Percentiles rank a stretch among this genome's conserved stretches.
These are phyloP conservation scores for Tricholoma bakamatsutake DNA, from an alignment of 768 basidiomycete species.

Conservation along the genomic window DNA sequence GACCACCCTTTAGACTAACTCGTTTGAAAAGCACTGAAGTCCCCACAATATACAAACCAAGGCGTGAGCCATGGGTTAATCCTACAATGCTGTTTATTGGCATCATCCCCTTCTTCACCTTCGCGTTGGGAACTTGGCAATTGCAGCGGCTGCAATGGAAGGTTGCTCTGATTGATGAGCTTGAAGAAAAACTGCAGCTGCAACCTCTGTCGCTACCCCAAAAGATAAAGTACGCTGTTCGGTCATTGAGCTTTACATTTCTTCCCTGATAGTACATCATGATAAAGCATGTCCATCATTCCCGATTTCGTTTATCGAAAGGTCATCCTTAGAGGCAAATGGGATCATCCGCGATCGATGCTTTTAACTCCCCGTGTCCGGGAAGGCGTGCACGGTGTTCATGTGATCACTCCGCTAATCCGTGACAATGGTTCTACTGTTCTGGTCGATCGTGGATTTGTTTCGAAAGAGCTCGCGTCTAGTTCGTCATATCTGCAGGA, in stretches of 20 bases:
- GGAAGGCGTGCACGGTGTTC: slow-evolving; percentile 83
- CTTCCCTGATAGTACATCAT: slow-evolving; percentile 14
- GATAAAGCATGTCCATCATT: slow-evolving; percentile 54
- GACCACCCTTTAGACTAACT: not conserved
- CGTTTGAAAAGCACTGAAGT: slow-evolving; percentile 23
- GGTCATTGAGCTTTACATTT: slow-evolving; percentile 1
- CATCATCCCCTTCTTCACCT: slow-evolving; percentile 85
- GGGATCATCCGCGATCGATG: slow-evolving; percentile 76
- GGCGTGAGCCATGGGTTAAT: slow-evolving; percentile 55
- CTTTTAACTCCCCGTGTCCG: slow-evolving; percentile 81
- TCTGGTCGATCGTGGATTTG: slow-evolving; percentile 90
- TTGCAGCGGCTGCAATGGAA: slow-evolving; percentile 94
- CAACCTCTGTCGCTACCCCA: slow-evolving; percentile 75
- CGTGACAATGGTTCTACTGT: slow-evolving; percentile 79
- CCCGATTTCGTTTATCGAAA: slow-evolving; percentile 89
- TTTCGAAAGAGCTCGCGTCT: slow-evolving; percentile 46
- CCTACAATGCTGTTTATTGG: slow-evolving; percentile 74
- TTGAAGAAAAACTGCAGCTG: slow-evolving; percentile 83
- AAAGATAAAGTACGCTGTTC: slow-evolving; percentile 70
- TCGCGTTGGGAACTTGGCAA: slow-evolving; percentile 91
- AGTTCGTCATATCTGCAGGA: slow-evolving; percentile 29
- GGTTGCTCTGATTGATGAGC: slow-evolving; percentile 84
- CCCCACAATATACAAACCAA: slow-evolving; percentile 48
- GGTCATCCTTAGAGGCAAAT: slow-evolving; percentile 70
- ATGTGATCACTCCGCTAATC: slow-evolving; percentile 82